Conservation (phyloP, 1,139 yeast species). For the Geotrichum histeridarum region DNA sequence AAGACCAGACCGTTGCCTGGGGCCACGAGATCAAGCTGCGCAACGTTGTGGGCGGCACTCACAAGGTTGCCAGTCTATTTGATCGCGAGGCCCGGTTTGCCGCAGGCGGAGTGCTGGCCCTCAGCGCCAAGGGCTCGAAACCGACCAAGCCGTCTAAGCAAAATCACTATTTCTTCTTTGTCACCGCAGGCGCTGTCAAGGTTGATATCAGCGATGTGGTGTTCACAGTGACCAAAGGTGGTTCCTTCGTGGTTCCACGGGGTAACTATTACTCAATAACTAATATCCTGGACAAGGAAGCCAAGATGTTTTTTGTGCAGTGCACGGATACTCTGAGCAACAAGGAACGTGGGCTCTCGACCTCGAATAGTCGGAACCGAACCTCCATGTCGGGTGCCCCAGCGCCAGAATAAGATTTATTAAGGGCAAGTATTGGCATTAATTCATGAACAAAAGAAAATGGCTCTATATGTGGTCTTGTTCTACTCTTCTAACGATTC, state of each 20-base stretch:
- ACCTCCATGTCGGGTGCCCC: not conserved
- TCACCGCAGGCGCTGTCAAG: slow-evolving; percentile 64
- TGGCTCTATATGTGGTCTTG: not conserved
- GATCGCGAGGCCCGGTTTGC: slow-evolving; percentile 60
- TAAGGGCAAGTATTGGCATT: not conserved
- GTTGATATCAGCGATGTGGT: slow-evolving; percentile 56
- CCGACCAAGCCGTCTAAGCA: slow-evolving; percentile 59
- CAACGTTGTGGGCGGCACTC: slow-evolving; percentile 37
- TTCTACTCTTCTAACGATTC: not conserved
- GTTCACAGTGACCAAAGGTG: slow-evolving; percentile 65
- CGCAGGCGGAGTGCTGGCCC: slow-evolving; percentile 70
- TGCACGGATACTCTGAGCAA: slow-evolving; percentile 41
- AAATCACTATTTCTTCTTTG: slow-evolving; percentile 69
- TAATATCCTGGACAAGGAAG: slow-evolving; percentile 48
- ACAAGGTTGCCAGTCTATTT: slow-evolving; percentile 36
- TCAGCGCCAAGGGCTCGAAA: slow-evolving; percentile 56
- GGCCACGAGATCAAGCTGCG: slow-evolving; percentile 52
- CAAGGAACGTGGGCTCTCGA: slow-evolving; percentile 7
- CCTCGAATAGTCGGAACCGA: not conserved
- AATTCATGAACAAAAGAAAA: not conserved
- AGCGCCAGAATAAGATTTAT: not conserved
- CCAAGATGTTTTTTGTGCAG: slow-evolving; percentile 73
- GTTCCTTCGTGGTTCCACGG: slow-evolving; percentile 77
- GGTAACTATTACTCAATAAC: slow-evolving; percentile 62
- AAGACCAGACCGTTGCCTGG: slow-evolving; percentile 48